Evolutionary conservation across 148 eudicot genomes (phyloP), one percentile per base, ranked within the genome.

Genomic region (Silene uniflora): DNA sequence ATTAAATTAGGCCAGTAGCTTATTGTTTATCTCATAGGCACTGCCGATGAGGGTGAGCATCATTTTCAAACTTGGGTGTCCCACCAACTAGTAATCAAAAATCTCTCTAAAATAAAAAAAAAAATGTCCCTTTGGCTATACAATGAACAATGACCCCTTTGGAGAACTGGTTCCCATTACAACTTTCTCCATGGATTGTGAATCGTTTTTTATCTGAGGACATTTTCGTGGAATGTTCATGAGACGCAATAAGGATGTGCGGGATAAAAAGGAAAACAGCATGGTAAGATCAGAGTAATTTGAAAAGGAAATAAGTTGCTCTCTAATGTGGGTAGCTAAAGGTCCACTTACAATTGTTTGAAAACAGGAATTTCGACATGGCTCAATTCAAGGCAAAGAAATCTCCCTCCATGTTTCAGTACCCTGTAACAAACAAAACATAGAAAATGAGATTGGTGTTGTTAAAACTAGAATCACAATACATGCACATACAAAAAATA

Each of bases 331-430:
- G 54, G 42, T 3, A 59, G 35, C 62, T 25, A 35, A 42, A 60
- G 56, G 52, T 42, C 23, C 55, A 22, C 19, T 80, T 80, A 81
- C 99, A 92, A 72, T 69, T 95, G 88, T 85, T 95, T 95, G 70
- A 92, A 92, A 70, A 87, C 60, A 7, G 97, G 97, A 74, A 74
- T 49, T 64, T 95, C 88, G 5, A 95, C 99, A 86, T 89, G 97
- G 85, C 99, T 95, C 83, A 95, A 83, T 81, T 95, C 99, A 71
- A 95, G 97, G 84, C 99, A 95, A 68, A 95, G 96, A 83, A 95
- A 95, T 75, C 99, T 80, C 79, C 99, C 99, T 81, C 99, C 99
- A 42, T 54, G 89, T 85, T 81, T 89, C 32, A 95, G 88, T 71
- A 95, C 92, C 90, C 99, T 95, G 86, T 55, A 56, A 76, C 60